Percentiles rank a stretch among this genome's conserved stretches.
Conservation (phyloP, 2,329 filamentous ascomycete species). For the Microsporum ferrugineum region DNA sequence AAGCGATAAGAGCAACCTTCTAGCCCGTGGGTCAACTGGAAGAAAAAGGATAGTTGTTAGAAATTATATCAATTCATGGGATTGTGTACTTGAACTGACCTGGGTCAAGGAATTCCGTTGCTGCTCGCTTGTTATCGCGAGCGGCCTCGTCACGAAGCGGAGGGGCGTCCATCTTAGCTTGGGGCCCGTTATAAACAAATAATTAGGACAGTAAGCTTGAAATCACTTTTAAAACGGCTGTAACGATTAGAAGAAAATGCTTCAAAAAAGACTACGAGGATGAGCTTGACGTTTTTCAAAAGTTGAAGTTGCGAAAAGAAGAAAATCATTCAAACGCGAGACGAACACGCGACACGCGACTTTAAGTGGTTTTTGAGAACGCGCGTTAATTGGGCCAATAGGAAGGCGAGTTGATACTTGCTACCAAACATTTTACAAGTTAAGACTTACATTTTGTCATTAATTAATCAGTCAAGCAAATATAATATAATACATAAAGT, state of each 20-base stretch:
- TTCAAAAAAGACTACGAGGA: not conserved
- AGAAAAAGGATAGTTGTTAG: slow-evolving; percentile 9
- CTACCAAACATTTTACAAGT: not conserved
- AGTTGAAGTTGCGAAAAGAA: not conserved
- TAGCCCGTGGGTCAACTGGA: slow-evolving; percentile 45
- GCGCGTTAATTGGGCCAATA: not conserved
- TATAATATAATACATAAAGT: slow-evolving; percentile 5
- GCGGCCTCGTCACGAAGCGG: slow-evolving; percentile 29
- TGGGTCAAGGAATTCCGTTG: slow-evolving; percentile 89
- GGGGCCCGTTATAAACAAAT: not conserved
- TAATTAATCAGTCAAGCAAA: not conserved
- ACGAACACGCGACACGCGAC: slow-evolving; percentile 10
- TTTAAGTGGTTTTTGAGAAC: slow-evolving; percentile 15
- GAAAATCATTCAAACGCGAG: slow-evolving; percentile 3
- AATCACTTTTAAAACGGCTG: not conserved
- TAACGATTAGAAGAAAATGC: not conserved
- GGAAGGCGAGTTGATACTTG: not conserved
- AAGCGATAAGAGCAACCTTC: slow-evolving; percentile 31
- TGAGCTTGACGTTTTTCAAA: not conserved
- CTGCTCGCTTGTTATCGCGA: slow-evolving; percentile 70
- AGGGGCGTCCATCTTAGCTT: slow-evolving; percentile 6
- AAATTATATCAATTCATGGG: not conserved
- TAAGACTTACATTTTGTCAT: not conserved
- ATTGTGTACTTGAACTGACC: slow-evolving; percentile 45
- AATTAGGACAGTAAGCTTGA: not conserved